Base-by-base conservation (phyloP, 345 rosid genomes). In the Erysimum cheiranthoides region DNA sequence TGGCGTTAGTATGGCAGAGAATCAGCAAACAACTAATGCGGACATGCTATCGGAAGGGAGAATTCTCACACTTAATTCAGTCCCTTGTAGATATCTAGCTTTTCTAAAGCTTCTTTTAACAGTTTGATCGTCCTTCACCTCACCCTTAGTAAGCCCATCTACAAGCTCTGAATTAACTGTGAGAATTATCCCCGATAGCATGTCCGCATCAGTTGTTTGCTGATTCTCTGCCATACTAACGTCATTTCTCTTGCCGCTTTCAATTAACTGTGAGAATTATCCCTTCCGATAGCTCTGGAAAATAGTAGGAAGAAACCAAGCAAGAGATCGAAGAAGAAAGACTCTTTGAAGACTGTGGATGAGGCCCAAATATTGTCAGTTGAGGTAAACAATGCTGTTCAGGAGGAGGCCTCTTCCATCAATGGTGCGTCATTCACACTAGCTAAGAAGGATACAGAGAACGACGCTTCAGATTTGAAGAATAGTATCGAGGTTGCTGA, bases 301-400 rank as follows among this genome's bases (percentile, higher is more conserved):
- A n/a, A n/a, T n/a, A 61, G 8, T 47, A 84, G 12, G 27, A 72
- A 73, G 77, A 81, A 73, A 47, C 62, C 80, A 16, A 83, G 75
- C 79, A 82, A 78, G 85, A 85, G 73, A 83, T 67, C 75, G 28
- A 86, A 77, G 82, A 85, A 76, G 76, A 80, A 79, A 53, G 61
- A 14, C 53, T 30, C 42, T 71, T 70, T 78, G 59, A 73, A 70
- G 53, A 42, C 32, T 21, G 78, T 49, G 30, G 54, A 50, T 34
- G 76, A 63, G 17, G 7, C 56, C 10, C 78, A 47, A 71, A 68
- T 67, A 50, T 46, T 65, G 62, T 45, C 53, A 39, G 70, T 49
- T 56, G 80, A 78, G 54, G 79, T 75, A 40, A 83, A 65, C 56
- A 56, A 68, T 71, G 40, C 53, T 79, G 76, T 58, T 59, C 75